Conservation (phyloP, 2,329 filamentous ascomycete genomes). For the Metarhizium anisopliae region DNA sequence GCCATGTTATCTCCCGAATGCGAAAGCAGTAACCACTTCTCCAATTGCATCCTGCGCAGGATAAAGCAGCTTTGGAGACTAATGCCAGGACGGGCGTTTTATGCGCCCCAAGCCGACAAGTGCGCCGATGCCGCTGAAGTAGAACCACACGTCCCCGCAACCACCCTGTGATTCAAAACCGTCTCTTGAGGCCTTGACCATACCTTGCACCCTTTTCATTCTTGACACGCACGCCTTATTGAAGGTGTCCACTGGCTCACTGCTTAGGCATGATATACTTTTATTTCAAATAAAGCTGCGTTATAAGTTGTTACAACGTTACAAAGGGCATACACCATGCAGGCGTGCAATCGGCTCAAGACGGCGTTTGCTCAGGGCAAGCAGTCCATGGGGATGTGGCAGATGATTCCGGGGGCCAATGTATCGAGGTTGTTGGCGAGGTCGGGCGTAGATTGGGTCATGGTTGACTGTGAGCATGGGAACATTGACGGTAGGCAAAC, state of each 20-base stretch:
- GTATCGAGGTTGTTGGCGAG: slow-evolving; percentile 51
- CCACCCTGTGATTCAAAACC: background rate
- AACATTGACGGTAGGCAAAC: slow-evolving; percentile 34
- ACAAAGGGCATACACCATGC: slow-evolving; percentile 21
- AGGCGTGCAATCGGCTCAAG: slow-evolving; percentile 38
- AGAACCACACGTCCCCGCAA: background rate
- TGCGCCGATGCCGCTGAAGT: background rate
- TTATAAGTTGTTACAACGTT: background rate
- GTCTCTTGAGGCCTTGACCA: background rate
- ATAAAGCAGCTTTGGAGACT: too few species aligned
- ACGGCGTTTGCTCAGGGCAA: slow-evolving; percentile 38
- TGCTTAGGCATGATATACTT: background rate
- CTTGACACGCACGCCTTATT: background rate
- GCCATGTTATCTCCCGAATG: background rate
- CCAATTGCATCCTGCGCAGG: background rate
- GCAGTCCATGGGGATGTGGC: slow-evolving; percentile 50
- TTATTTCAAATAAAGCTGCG: background rate
- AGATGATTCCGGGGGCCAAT: slow-evolving; percentile 53
- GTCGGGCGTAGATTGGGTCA: slow-evolving; percentile 56
- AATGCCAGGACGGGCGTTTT: background rate
- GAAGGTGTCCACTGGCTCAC: background rate
- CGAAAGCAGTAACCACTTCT: background rate
- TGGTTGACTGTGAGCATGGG: slow-evolving; percentile 48
- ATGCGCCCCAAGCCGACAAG: background rate
- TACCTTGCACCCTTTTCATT: background rate